These are phyloP conservation scores for Gonium pectorale DNA, from an alignment of 139 green algal genomes.

Conservation along the genomic window DNA sequence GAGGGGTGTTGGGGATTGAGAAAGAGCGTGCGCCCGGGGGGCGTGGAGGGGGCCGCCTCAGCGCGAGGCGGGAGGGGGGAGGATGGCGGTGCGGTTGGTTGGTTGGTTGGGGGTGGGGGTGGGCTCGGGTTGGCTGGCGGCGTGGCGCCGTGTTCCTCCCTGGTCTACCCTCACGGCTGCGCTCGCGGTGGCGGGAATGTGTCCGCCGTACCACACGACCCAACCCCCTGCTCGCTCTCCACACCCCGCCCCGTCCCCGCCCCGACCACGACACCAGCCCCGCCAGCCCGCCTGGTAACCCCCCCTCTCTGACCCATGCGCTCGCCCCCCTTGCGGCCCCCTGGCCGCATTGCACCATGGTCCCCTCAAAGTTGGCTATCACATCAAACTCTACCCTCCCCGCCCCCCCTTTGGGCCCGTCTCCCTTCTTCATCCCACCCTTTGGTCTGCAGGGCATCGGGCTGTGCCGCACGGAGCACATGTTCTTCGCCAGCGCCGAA, in stretches of 20 bases:
- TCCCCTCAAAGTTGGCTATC: neutral
- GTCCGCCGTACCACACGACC: too few relatives aligned
- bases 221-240: too few relatives aligned
- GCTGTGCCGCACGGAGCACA: conserved; percentile 92
- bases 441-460: conserved; percentile 85
- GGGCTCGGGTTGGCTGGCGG: too few relatives aligned
- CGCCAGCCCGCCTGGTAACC: neutral
- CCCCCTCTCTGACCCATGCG: neutral
- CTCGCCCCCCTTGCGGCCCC: neutral
- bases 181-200: too few relatives aligned
- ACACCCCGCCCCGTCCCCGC: too few relatives aligned
- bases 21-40: neutral
- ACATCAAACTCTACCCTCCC: too few relatives aligned
- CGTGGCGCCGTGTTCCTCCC: too few relatives aligned
- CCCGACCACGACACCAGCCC: neutral
- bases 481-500: conserved; percentile 90
- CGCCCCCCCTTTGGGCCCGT: neutral
- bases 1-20: neutral
- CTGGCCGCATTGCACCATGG: neutral
- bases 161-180: too few relatives aligned
- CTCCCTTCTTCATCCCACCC: conserved; percentile 9
- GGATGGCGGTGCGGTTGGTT: too few relatives aligned
- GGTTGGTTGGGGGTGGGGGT: too few relatives aligned
- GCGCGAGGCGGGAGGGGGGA: neutral
- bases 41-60: neutral